Conservation (phyloP, 2,329 filamentous ascomycete species). For the Monilinia fructicola region DNA sequence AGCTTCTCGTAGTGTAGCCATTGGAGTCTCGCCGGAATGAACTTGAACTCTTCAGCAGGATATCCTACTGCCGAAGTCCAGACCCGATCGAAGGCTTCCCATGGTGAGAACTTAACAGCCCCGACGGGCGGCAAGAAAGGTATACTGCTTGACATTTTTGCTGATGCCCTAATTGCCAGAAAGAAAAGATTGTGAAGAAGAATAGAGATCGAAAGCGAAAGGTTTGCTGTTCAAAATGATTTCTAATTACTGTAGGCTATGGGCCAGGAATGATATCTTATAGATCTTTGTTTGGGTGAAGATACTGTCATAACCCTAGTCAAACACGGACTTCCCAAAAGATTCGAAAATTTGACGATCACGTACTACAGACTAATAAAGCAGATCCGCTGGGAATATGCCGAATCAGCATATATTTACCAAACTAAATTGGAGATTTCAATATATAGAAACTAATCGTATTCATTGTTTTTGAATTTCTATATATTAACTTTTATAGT, state of each 20-base stretch:
- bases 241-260: neutral
- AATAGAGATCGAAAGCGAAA: neutral
- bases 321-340: neutral
- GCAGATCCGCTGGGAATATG: neutral
- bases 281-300: neutral
- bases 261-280: constrained; percentile 18
- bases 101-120: constrained; percentile 45
- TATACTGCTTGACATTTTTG: constrained; percentile 28
- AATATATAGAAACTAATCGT: too few species aligned
- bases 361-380: neutral
- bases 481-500: too few species aligned
- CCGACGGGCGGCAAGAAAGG: constrained; percentile 23
- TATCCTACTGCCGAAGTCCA: constrained; percentile 78
- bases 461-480: too few species aligned
- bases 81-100: constrained; percentile 90
- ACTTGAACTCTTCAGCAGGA: constrained; percentile 81
- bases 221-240: neutral
- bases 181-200: neutral
- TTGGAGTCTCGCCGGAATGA: constrained; percentile 75
- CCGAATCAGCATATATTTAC: too few species aligned
- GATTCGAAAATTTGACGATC: neutral
- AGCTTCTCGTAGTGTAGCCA: constrained; percentile 86
- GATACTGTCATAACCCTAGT: neutral
- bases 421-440: too few species aligned
- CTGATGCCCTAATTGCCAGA: neutral